Base-by-base conservation (phyloP, 148 eudicot species). In the Beta vulgaris region DNA sequence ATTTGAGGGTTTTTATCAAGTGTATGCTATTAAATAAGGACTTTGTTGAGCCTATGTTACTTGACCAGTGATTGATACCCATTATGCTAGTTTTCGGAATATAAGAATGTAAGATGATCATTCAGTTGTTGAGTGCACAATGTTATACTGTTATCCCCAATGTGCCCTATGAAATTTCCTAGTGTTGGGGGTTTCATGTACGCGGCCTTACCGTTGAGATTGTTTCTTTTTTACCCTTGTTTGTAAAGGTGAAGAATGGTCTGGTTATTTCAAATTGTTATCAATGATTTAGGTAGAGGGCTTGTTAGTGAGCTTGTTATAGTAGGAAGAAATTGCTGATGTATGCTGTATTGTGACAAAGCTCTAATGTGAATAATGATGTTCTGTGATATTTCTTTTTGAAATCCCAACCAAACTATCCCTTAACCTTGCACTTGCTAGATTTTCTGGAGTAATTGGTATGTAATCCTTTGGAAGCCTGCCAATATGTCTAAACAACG, bases 1-100 rank as follows among this genome's bases (percentile, higher is more conserved):
- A 55, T 1, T 68, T 76, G 68, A 76, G 73, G 78, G 28, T 44
- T 31, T 40, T 67, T 1, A 13, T 3, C 3, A 26, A 53, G 25
- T 66, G 42, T 34, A 14, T 55, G 31, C 40, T 51, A 43, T 29
- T 3, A 21, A 1, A 39, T 6, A 31, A 69, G 49, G 13, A 39
- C 9, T 76, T 53, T 34, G 60, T 0, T 60, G 36, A 2, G 1
- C 12, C 0, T 26, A 11, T 32, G 7, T n/a, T 35, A 18, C 18
- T 39, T 37, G 1, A 53, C 61, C 40, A 3, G 26, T 69, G 3
- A 46, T 29, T 46, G 36, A 29, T 16, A 28, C 64, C 11, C 31
- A 35, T 3, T 48, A 21, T 34, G 18, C 57, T 54, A 26, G 21
- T 62, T 48, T 12, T 67, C 34, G 39, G 18, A 7, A 34, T 12